phyloP scores from a whole-genome alignment of 768 basidiomycete genomes.

The Leucosporidium scottii region DNA sequence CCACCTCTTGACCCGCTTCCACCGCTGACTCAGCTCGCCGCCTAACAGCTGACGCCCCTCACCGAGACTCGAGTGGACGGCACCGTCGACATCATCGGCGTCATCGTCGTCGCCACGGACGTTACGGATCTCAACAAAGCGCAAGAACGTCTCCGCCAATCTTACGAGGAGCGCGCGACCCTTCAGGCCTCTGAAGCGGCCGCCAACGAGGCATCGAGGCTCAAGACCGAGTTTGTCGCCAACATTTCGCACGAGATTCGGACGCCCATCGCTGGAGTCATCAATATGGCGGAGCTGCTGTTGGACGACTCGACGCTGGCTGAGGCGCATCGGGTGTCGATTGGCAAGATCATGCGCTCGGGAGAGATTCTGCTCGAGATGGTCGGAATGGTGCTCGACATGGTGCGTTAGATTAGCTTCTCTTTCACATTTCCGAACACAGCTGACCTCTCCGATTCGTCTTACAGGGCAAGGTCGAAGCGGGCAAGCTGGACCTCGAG shows the following conservation, averaged over 20 bases:
- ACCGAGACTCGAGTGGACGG: conserved; percentile 13
- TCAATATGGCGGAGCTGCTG: conserved; percentile 30
- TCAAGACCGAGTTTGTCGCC: conserved; percentile 31
- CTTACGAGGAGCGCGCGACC: conserved; percentile 26
- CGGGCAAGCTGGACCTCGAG: conserved; percentile 34
- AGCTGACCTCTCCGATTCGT: too few species aligned
- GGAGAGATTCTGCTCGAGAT: conserved; percentile 33
- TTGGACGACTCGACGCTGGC: conserved; percentile 19
- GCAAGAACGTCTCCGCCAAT: conserved; percentile 14
- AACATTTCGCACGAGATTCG: conserved; percentile 23
- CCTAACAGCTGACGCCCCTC: conserved; percentile 14
- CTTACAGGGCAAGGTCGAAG: conserved; percentile 32
- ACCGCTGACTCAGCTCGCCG: neutral
- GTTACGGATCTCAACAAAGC: conserved; percentile 28
- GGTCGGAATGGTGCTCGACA: conserved; percentile 33
- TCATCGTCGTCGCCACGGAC: conserved; percentile 33
- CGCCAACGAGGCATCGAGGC: conserved; percentile 27
- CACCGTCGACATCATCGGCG: conserved; percentile 9
- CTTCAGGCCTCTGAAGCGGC: conserved; percentile 30
- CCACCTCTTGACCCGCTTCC: too few species aligned
- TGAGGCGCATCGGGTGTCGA: conserved; percentile 17
- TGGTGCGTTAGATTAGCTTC: too few species aligned
- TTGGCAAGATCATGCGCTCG: conserved; percentile 23
- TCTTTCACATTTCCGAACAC: too few species aligned
- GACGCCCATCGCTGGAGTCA: conserved; percentile 23